These are phyloP conservation scores for Moesziomyces sp. DNA, from an alignment of 1,284 basidiomycete species.

Conservation along the genomic window DNA sequence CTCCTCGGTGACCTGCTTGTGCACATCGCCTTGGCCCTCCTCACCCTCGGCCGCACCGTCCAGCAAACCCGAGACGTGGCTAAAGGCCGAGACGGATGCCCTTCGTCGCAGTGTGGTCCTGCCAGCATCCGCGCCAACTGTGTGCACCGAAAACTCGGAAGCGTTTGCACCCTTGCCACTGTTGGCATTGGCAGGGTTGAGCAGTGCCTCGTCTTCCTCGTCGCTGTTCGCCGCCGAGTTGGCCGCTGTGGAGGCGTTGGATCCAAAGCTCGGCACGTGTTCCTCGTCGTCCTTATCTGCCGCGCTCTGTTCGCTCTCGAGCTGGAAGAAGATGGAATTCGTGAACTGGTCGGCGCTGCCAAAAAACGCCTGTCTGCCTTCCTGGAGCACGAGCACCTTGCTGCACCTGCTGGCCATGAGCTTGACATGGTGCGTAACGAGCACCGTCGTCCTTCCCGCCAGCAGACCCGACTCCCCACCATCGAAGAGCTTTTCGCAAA, in stretches of 20 bases:
- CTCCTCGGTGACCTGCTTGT: slow-evolving; percentile 38
- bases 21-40: slow-evolving; percentile 9
- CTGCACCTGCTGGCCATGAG: slow-evolving; percentile 72
- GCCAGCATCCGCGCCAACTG: slow-evolving; percentile 17
- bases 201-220: slow-evolving; percentile 33
- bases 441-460: slow-evolving; percentile 48
- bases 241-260: slow-evolving; percentile 17
- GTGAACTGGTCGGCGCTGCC: slow-evolving; percentile 75
- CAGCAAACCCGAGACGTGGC: slow-evolving; percentile 75
- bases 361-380: slow-evolving; percentile 75
- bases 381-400: slow-evolving; percentile 79
- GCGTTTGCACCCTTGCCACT: slow-evolving; percentile 18
- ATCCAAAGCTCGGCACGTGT: slow-evolving; percentile 33
- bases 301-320: slow-evolving; percentile 68
- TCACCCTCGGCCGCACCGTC: slow-evolving; percentile 71
- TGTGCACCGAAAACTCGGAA: slow-evolving; percentile 36
- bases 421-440: slow-evolving; percentile 68
- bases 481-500: slow-evolving; percentile 63
- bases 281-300: slow-evolving; percentile 29
- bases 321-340: slow-evolving; percentile 72
- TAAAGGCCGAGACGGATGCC: slow-evolving; percentile 70
- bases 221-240: slow-evolving; percentile 33
- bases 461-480: slow-evolving; percentile 43
- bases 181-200: slow-evolving; percentile 2
- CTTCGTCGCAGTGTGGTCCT: slow-evolving; percentile 38